Conservation (phyloP, 352 stramenopile species). For the Globisporangium barbulae region DNA sequence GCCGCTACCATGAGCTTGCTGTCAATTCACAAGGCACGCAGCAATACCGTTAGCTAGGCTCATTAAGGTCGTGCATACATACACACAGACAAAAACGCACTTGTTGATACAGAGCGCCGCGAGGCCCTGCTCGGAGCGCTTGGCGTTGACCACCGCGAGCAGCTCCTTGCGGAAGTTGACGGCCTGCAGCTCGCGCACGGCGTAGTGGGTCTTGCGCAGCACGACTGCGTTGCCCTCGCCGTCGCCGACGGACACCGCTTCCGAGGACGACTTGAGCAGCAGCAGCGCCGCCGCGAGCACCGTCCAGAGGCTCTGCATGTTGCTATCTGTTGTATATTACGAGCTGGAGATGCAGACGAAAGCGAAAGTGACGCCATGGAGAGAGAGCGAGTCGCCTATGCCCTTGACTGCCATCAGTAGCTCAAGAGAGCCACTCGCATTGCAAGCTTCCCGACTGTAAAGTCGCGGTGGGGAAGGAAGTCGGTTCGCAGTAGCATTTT, state of each 20-base stretch:
- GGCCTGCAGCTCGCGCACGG: slow-evolving; percentile 23
- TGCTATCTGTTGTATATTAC: background rate
- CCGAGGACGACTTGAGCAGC: background rate
- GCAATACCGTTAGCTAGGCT: background rate
- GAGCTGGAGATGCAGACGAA: background rate
- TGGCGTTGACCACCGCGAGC: slow-evolving; percentile 32
- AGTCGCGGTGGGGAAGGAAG: slow-evolving; percentile 3
- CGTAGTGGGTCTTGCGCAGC: slow-evolving; percentile 7
- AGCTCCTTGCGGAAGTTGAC: slow-evolving; percentile 46
- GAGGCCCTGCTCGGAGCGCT: slow-evolving; percentile 30
- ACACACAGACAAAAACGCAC: background rate
- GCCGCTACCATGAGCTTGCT: slow-evolving; percentile 32
- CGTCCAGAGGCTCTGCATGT: slow-evolving; percentile 1
- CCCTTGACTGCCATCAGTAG: background rate
- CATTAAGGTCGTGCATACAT: background rate
- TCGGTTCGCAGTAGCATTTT: background rate
- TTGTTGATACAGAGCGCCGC: slow-evolving; percentile 40
- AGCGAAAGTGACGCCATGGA: slow-evolving; percentile 4
- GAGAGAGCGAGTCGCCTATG: background rate
- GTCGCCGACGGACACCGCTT: background rate
- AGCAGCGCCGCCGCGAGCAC: background rate
- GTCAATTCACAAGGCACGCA: background rate
- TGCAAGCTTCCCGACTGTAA: slow-evolving; percentile 2
- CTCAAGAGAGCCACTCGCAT: background rate
- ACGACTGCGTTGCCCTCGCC: slow-evolving; percentile 10